phyloP scores from a whole-genome alignment of 2,329 filamentous ascomycete species.

The Colletotrichum neosansevieriae region DNA sequence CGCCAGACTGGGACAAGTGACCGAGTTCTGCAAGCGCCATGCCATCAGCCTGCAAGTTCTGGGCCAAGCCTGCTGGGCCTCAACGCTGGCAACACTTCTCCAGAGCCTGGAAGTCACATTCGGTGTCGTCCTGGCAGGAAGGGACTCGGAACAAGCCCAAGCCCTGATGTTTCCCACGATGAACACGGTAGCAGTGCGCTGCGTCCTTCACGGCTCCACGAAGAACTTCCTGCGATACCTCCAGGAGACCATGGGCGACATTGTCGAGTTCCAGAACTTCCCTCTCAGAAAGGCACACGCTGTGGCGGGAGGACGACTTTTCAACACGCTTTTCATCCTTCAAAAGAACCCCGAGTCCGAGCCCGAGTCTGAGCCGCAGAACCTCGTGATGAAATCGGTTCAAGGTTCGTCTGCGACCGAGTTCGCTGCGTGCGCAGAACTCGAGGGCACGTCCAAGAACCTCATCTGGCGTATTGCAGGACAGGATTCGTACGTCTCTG shows the following conservation, averaged over 20 bases:
- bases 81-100: slow-evolving; percentile 73
- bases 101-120: slow-evolving; percentile 81
- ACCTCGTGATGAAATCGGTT: slow-evolving; percentile 70
- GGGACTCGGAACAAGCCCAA: slow-evolving; percentile 78
- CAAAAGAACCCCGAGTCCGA: slow-evolving; percentile 53
- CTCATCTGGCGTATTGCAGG: slow-evolving; percentile 81
- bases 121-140: slow-evolving; percentile 85
- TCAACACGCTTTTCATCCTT: slow-evolving; percentile 69
- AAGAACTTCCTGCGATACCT: slow-evolving; percentile 76
- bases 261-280: slow-evolving; percentile 80
- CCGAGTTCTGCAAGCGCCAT: slow-evolving; percentile 72
- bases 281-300: slow-evolving; percentile 77
- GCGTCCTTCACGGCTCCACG: slow-evolving; percentile 76
- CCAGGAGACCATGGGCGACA: slow-evolving; percentile 75
- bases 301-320: slow-evolving; percentile 53
- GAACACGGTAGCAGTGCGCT: slow-evolving; percentile 86
- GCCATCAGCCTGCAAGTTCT: slow-evolving; percentile 82
- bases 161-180: slow-evolving; percentile 86
- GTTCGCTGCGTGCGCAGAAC: slow-evolving; percentile 85
- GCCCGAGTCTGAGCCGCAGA: rapidly evolving
- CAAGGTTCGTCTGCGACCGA: slow-evolving; percentile 77
- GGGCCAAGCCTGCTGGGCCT: slow-evolving; percentile 81
- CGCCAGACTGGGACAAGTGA: slow-evolving; percentile 44
- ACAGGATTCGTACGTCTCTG: slow-evolving; percentile 66
- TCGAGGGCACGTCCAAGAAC: slow-evolving; percentile 69